phyloP scores from a whole-genome alignment of 768 basidiomycete species.

The Cubamyces lactineus region DNA sequence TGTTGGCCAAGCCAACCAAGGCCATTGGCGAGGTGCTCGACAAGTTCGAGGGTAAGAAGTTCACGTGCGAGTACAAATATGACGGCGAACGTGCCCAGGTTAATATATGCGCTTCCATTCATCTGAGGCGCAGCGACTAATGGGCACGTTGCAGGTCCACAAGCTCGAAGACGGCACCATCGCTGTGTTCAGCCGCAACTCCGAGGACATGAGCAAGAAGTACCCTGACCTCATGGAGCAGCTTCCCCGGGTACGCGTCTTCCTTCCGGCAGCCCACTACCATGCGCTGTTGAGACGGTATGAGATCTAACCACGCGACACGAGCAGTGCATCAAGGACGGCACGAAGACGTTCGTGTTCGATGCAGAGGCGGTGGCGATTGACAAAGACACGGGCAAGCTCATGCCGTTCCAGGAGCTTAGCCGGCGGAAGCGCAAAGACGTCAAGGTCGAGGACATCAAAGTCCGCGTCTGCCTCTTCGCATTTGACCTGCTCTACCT shows the following conservation, averaged over 20 bases:
- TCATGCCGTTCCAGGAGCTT: conserved; percentile 98
- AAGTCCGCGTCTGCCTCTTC: conserved; percentile 94
- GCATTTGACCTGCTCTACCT: conserved; percentile 96
- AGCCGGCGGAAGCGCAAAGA: conserved; percentile 95
- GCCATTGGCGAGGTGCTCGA: conserved; percentile 98
- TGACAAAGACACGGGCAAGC: conserved; percentile 77
- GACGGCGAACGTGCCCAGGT: conserved; percentile 98
- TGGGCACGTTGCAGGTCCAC: conserved; percentile 61
- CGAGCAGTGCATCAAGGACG: conserved; percentile 79
- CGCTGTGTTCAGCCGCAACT: conserved; percentile 94
- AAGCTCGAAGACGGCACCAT: conserved; percentile 80
- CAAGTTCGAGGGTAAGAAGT: conserved; percentile 91
- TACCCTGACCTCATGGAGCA: conserved; percentile 98
- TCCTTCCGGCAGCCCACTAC: background rate
- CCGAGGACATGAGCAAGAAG: conserved; percentile 99
- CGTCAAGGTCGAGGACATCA: conserved; percentile 96
- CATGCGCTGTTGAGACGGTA: background rate
- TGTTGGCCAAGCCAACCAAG: conserved; percentile 99
- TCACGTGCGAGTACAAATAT: conserved; percentile 99
- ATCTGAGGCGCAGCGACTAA: background rate
- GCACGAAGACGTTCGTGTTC: conserved; percentile 87
- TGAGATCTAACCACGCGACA: background rate
- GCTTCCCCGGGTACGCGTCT: conserved; percentile 69
- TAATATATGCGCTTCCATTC: conserved; percentile 9
- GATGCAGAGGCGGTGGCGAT: conserved; percentile 98